Evolutionary conservation across 371 early-diverging fungal genomes (phyloP).

Genomic region (Mortierella sp.): DNA sequence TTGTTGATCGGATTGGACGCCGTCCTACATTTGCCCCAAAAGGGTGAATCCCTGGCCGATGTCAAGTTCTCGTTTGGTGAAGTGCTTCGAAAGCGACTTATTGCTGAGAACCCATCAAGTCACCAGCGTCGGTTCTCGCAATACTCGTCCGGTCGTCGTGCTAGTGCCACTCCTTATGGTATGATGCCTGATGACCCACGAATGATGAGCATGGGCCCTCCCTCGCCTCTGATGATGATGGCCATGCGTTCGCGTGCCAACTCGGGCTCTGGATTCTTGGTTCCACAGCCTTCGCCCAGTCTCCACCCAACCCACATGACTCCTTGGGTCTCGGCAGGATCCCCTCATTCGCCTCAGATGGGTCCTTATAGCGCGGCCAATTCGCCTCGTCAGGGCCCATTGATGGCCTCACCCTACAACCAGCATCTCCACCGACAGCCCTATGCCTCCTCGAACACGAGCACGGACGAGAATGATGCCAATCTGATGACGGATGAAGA

Average conservation of each 20-base stretch:
- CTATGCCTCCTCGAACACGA: constrained; percentile 41
- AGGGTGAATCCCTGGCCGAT: constrained; percentile 47
- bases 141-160: constrained; percentile 13
- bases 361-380: constrained; percentile 21
- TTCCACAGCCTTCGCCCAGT: constrained; percentile 41
- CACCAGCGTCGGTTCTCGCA: constrained; percentile 20
- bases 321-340: constrained; percentile 19
- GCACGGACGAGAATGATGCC: constrained; percentile 50
- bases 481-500: constrained; percentile 48
- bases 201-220: constrained; percentile 10
- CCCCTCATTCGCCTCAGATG: constrained; percentile 28
- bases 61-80: constrained; percentile 42
- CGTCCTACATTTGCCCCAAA: constrained; percentile 42
- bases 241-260: constrained; percentile 51
- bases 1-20: constrained; percentile 51
- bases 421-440: constrained; percentile 19
- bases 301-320: constrained; percentile 38
- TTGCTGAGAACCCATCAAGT: constrained; percentile 35
- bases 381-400: constrained; percentile 40
- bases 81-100: constrained; percentile 45
- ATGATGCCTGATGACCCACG: constrained; percentile 7
- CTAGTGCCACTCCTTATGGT: constrained; percentile 12
- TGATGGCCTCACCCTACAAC: constrained; percentile 31
- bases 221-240: constrained; percentile 47
- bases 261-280: constrained; percentile 37